These are phyloP conservation scores for Melampsora americana DNA, from an alignment of 1,284 basidiomycete species.

Conservation along the genomic window DNA sequence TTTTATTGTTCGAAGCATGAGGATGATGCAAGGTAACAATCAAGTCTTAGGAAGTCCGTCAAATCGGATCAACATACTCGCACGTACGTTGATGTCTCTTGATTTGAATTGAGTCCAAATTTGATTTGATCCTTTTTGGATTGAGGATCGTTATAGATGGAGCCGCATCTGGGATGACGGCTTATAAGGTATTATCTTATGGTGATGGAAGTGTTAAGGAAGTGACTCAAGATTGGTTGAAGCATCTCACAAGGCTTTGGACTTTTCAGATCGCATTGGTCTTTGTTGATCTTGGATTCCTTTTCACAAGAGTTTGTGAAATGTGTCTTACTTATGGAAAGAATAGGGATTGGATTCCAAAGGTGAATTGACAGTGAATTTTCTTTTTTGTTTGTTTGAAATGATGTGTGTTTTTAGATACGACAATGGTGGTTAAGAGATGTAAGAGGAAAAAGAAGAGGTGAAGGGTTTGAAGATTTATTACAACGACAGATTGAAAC, in stretches of 20 bases:
- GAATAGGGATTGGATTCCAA: not conserved
- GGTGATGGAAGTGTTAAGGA: not conserved
- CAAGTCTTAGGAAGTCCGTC: slow-evolving; percentile 75
- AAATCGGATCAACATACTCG: slow-evolving; percentile 79
- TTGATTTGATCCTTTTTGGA: not conserved
- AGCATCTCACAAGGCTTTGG: slow-evolving; percentile 6
- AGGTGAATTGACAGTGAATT: not conserved
- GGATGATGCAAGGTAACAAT: slow-evolving; percentile 66
- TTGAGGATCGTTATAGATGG: not conserved
- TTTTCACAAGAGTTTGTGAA: slow-evolving; percentile 20
- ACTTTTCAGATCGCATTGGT: slow-evolving; percentile 4
- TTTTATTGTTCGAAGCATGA: slow-evolving; percentile 77
- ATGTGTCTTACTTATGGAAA: too few species aligned
- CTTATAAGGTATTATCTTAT: not conserved
- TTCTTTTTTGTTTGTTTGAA: not conserved
- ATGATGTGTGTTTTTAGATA: slow-evolving; percentile 3
- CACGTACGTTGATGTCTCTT: slow-evolving; percentile 60
- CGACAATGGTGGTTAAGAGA: slow-evolving; percentile 35
- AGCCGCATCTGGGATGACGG: slow-evolving; percentile 24
- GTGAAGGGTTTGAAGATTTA: slow-evolving; percentile 39
- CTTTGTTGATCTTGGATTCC: slow-evolving; percentile 31
- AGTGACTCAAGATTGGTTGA: not conserved
- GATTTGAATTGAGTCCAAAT: not conserved
- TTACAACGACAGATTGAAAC: slow-evolving; percentile 23
- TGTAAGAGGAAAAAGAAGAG: not conserved